These are phyloP conservation scores for Strobilomyces echinocephalus DNA, from an alignment of 768 basidiomycete species.

Conservation along the genomic window DNA sequence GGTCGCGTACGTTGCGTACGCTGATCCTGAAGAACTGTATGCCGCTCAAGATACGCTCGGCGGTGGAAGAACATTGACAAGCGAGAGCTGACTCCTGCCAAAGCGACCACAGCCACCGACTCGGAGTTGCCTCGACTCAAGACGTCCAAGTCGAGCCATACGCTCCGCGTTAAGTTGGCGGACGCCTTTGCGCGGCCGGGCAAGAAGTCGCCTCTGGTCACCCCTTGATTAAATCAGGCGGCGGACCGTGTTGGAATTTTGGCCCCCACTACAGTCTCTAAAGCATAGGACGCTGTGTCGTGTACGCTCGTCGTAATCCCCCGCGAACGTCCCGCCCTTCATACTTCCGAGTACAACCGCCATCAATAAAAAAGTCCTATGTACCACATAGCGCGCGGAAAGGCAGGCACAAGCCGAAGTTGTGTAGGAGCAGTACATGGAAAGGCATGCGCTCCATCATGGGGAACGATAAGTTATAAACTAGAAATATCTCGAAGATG, in stretches of 20 bases:
- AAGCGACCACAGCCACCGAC: neutral
- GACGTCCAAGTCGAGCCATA: slow-evolving; percentile 10
- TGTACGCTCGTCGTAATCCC: neutral
- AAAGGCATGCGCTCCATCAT: neutral
- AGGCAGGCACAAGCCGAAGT: slow-evolving; percentile 5
- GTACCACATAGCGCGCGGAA: neutral
- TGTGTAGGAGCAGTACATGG: slow-evolving; percentile 16
- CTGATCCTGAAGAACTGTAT: slow-evolving; percentile 16
- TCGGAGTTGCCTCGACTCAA: slow-evolving; percentile 4
- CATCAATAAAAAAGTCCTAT: neutral
- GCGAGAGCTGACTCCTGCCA: slow-evolving; percentile 8
- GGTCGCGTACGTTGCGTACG: slow-evolving; percentile 13
- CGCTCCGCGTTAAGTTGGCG: slow-evolving; percentile 27
- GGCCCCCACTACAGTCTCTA: neutral
- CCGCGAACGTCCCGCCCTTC: no score
- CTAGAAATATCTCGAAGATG: slow-evolving; percentile 5
- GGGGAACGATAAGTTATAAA: slow-evolving; percentile 22
- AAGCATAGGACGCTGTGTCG: neutral
- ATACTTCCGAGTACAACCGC: neutral
- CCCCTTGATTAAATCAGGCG: neutral
- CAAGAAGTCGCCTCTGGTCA: slow-evolving; percentile 8
- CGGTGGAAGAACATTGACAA: no score
- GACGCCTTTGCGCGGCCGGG: slow-evolving; percentile 20
- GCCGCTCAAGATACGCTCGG: slow-evolving; percentile 12
- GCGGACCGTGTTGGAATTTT: neutral